Percentiles rank a stretch among this genome's conserved stretches.
phyloP scores from a whole-genome alignment of 805 yeast species.

The Lachancea meyersii region DNA sequence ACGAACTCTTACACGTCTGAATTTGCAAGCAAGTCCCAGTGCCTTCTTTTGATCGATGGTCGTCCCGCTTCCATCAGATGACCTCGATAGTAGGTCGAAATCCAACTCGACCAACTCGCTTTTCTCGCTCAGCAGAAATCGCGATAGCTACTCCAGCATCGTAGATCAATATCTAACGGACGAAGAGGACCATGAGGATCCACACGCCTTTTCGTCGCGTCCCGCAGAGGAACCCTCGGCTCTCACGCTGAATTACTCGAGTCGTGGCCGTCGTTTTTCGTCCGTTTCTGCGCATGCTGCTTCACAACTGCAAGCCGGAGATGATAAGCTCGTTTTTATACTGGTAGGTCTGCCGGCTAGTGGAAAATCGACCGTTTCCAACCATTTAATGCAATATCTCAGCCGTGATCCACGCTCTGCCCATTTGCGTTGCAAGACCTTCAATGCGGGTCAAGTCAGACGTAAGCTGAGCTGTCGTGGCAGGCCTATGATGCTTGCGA shows the following conservation, averaged over 20 bases:
- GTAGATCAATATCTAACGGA: conserved; percentile 7
- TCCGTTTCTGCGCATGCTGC: conserved; percentile 5
- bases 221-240: conserved; percentile 3
- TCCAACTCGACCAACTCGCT: conserved; percentile 24
- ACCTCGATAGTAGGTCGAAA: conserved; percentile 7
- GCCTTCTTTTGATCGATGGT: no score
- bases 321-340: conserved; percentile 52
- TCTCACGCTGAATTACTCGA: conserved; percentile 12
- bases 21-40: no score
- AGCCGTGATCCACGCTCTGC: conserved; percentile 27
- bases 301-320: conserved; percentile 1
- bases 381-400: conserved; percentile 53
- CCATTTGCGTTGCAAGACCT: conserved; percentile 39
- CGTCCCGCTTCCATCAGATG: conserved; percentile 2
- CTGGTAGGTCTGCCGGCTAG: conserved; percentile 75
- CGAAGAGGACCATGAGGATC: no score
- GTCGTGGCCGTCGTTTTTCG: conserved; percentile 9
- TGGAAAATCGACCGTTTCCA: conserved; percentile 69
- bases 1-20: no score
- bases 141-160: conserved; percentile 18
- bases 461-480: conserved; percentile 42
- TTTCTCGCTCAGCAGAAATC: conserved; percentile 18
- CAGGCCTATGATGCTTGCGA: conserved; percentile 24
- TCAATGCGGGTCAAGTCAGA: conserved; percentile 71
- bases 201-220: no score